phyloP scores from a whole-genome alignment of 179 eudicot species.

The Carnegiea gigantea region DNA sequence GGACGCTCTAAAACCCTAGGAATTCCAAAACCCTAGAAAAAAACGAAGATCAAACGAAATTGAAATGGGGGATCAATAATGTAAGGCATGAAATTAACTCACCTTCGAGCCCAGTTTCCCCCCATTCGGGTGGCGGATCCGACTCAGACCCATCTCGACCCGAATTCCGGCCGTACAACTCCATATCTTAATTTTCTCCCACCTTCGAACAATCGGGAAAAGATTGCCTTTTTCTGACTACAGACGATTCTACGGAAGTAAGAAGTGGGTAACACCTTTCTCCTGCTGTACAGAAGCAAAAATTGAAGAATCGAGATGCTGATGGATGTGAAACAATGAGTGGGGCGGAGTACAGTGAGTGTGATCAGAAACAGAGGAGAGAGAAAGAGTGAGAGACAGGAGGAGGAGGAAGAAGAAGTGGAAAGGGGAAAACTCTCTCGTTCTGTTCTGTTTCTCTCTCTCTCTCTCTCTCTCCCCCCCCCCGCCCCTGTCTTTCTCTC shows the following conservation, averaged over 20 bases:
- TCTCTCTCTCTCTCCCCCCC: not conserved
- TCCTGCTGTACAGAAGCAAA: not conserved
- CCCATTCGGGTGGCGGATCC: constrained; percentile 67
- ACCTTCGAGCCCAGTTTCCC: constrained; percentile 73
- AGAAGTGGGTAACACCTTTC: too few species aligned
- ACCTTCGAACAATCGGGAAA: not conserved
- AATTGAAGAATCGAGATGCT: not conserved
- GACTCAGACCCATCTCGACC: constrained; percentile 34
- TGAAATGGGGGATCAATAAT: constrained; percentile 19
- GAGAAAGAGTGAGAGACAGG: constrained; percentile 14
- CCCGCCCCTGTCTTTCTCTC: not conserved
- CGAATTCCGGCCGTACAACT: constrained; percentile 59
- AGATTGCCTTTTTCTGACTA: not conserved
- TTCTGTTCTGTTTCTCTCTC: constrained; percentile 13
- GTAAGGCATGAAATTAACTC: constrained; percentile 26
- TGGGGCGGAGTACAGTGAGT: not conserved
- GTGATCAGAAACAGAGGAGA: not conserved
- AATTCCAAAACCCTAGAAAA: constrained; percentile 12
- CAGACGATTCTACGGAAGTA: constrained; percentile 9
- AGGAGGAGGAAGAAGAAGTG: not conserved
- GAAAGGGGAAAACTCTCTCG: not conserved
- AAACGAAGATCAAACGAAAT: not conserved
- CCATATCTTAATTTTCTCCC: constrained; percentile 40
- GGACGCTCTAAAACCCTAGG: constrained; percentile 18
- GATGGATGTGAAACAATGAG: not conserved